Evolutionary conservation across 345 rosid genomes (phyloP), one percentile per base, ranked within the genome.

Genomic region (Microcos paniculata): DNA sequence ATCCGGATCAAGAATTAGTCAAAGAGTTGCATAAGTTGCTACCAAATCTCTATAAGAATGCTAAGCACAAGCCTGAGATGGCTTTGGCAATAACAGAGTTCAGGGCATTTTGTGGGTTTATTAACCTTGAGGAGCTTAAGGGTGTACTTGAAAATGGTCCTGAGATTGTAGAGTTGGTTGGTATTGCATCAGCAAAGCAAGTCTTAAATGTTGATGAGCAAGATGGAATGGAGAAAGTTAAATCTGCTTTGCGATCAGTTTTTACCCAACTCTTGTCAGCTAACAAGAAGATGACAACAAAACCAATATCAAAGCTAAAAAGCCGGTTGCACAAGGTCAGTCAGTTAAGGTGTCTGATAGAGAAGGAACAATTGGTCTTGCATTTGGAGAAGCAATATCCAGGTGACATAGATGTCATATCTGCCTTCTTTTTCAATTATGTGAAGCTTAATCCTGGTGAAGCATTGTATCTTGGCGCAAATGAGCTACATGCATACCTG

Each of bases 1-100:
- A 96, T 85, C 99, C 98, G 0, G 98, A 96, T 84, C 92, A 94
- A 84, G 78, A 83, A 71, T 84, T 89, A 79, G 98, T 97, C 8
- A 83, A 83, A 85, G 79, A 78, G 62, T 78, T 96, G 84, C 97
- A 94, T 62, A 88, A 90, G 82, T 83, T 86, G 85, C 91, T 58
- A 59, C 99, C 99, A 24, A 73, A 86, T 86, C 80, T 86, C 53
- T 96, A 94, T 43, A 92, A 90, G 87, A 97, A 96, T 59, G 95
- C 80, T 56, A 96, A 92, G 83, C 98, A 96, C 83, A 96, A 96
- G 84, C 98, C 95, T 26, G 99, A 96, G 77, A 96, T 96, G 99
- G 99, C 99, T 68, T 86, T 96, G 87, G 99, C 99, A 3, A 82
- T 90, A 48, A 96, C 99, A 5, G 86, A 92, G 76, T 94, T 92